A percentile compares a stretch with the other conserved stretches of the same genome.
These are phyloP conservation scores for Penicillium verrucosum DNA, from an alignment of 2,329 filamentous ascomycete genomes.

Conservation along the genomic window DNA sequence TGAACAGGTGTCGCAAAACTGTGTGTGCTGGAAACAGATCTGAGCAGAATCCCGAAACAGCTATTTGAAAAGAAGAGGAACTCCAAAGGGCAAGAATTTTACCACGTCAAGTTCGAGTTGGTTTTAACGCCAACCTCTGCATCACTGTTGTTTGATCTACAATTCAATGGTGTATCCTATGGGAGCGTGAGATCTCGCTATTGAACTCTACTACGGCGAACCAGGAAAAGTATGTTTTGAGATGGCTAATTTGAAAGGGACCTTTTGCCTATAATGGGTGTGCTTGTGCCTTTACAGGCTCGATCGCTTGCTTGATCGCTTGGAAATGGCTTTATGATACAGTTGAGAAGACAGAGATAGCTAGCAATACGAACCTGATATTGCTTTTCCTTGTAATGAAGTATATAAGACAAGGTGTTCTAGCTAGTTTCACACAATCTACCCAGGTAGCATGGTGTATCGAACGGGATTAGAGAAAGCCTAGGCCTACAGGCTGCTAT, in stretches of 20 bases:
- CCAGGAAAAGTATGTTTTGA: neutral
- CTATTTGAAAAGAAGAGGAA: constrained; percentile 18
- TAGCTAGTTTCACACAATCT: neutral
- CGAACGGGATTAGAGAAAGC: neutral
- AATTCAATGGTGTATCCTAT: constrained; percentile 27
- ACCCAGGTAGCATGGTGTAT: neutral
- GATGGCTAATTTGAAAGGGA: neutral
- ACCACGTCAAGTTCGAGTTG: constrained; percentile 5
- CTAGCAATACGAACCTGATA: neutral
- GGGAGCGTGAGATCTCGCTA: constrained; percentile 23
- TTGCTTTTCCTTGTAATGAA: neutral
- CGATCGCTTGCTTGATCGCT: neutral
- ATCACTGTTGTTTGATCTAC: constrained; percentile 22
- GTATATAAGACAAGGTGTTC: neutral
- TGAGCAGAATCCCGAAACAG: constrained; percentile 17
- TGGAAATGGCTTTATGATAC: neutral
- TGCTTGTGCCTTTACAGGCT: neutral
- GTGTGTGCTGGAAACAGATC: constrained; percentile 20
- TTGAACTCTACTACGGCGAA: neutral
- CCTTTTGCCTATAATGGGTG: neutral
- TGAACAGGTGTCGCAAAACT: constrained; percentile 10
- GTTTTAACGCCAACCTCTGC: constrained; percentile 23
- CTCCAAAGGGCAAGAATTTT: constrained; percentile 17
- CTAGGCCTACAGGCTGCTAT: neutral
- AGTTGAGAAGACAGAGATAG: neutral